Evolutionary conservation across 192 early-diverging fungal genomes (phyloP).

Genomic region (Backusella mclennaniae): DNA sequence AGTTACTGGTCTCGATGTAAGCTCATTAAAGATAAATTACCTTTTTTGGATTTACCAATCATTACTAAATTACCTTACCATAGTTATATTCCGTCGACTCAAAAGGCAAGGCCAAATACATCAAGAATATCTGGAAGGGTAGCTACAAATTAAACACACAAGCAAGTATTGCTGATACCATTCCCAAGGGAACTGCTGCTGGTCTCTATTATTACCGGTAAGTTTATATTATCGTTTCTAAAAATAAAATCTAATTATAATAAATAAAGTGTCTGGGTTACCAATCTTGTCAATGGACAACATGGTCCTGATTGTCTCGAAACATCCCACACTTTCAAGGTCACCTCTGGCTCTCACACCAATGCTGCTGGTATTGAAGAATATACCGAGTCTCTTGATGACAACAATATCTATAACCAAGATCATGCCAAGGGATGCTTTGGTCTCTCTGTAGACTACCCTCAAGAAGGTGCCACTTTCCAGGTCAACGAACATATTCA

Average conservation of each 20-base stretch:
- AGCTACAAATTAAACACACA: slow-evolving; percentile 22
- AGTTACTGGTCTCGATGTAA: slow-evolving; percentile 35
- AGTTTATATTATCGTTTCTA: background rate
- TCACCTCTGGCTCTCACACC: slow-evolving; percentile 22
- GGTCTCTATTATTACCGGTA: slow-evolving; percentile 38
- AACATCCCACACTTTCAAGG: slow-evolving; percentile 36
- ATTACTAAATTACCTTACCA: background rate
- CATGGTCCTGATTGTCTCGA: slow-evolving; percentile 36
- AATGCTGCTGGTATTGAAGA: slow-evolving; percentile 22
- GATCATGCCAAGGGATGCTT: slow-evolving; percentile 34
- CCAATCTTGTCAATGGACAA: slow-evolving; percentile 29
- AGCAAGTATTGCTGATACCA: slow-evolving; percentile 21
- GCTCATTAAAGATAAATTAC: background rate
- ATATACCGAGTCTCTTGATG: slow-evolving; percentile 19
- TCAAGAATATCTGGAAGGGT: slow-evolving; percentile 35
- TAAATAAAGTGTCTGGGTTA: slow-evolving; percentile 32
- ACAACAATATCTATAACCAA: slow-evolving; percentile 23
- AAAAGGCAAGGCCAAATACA: slow-evolving; percentile 29
- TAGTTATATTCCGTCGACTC: slow-evolving; percentile 24
- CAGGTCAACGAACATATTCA: slow-evolving; percentile 20
- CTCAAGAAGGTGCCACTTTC: slow-evolving; percentile 16
- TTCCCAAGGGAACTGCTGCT: slow-evolving; percentile 25
- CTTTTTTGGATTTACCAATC: background rate
- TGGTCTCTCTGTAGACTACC: slow-evolving; percentile 32
- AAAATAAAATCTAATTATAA: background rate